phyloP scores from a whole-genome alignment of 176 grass and related monocot species.

The Paspalum vaginatum region DNA sequence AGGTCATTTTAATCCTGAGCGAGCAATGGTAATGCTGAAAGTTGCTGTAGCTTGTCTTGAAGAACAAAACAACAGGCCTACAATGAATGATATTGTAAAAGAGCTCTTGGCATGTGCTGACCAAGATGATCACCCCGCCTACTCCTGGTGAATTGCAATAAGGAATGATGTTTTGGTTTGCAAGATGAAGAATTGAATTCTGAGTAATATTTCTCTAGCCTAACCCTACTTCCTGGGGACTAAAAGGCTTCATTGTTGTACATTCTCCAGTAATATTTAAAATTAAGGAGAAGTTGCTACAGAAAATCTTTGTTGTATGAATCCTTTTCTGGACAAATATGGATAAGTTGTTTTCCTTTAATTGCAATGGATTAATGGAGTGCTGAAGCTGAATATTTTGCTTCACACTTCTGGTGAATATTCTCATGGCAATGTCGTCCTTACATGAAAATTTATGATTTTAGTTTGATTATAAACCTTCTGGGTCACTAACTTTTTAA shows the following conservation, averaged over 20 bases:
- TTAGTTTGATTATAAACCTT: not conserved
- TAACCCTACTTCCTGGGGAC: too few relatives aligned
- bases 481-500: not conserved
- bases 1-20: slow-evolving; percentile 48
- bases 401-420: not conserved
- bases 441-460: not conserved
- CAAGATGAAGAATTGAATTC: not conserved
- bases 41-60: slow-evolving; percentile 59
- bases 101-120: slow-evolving; percentile 52
- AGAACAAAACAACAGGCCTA: slow-evolving; percentile 61
- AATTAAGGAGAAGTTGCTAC: too few relatives aligned
- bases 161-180: slow-evolving; percentile 20
- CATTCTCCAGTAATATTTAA: too few relatives aligned
- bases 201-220: not conserved
- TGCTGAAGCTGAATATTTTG: not conserved
- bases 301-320: too few relatives aligned
- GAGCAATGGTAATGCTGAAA: slow-evolving; percentile 45
- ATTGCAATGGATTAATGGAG: not conserved
- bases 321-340: not conserved
- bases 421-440: not conserved
- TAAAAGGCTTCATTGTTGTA: too few relatives aligned
- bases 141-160: slow-evolving; percentile 44
- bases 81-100: slow-evolving; percentile 65
- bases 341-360: not conserved
- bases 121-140: slow-evolving; percentile 50